Conservation (phyloP, 768 basidiomycete genomes). For the Lactifluus volemus region DNA sequence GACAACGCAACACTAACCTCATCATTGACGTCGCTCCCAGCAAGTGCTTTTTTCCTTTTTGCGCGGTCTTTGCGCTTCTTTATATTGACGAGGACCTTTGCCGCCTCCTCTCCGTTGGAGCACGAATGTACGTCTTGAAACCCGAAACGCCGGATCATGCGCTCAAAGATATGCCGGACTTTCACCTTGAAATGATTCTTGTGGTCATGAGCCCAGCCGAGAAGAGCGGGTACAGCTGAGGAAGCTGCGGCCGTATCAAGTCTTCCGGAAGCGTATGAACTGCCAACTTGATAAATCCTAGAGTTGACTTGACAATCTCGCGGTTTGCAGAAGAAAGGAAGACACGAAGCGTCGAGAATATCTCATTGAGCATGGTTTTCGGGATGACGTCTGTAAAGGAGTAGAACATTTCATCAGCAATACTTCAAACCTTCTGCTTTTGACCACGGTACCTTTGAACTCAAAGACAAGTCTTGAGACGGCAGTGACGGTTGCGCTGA, state of each 20-base stretch:
- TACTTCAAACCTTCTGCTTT: neutral
- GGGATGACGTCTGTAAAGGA: constrained; percentile 52
- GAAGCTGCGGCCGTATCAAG: constrained; percentile 68
- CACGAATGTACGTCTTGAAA: constrained; percentile 76
- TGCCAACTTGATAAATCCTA: constrained; percentile 91
- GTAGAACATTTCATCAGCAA: neutral
- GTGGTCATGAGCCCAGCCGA: constrained; percentile 94
- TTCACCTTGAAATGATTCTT: constrained; percentile 98
- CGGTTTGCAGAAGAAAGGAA: constrained; percentile 92
- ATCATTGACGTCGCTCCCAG: constrained; percentile 47
- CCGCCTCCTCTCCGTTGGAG: constrained; percentile 68
- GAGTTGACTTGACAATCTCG: constrained; percentile 93
- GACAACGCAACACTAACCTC: constrained; percentile 36
- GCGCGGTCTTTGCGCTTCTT: constrained; percentile 92
- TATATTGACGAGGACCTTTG: constrained; percentile 88
- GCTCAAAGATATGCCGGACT: constrained; percentile 94
- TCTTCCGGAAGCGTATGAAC: constrained; percentile 75
- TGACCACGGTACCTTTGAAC: constrained; percentile 64
- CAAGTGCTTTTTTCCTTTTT: constrained; percentile 71
- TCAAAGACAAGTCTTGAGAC: constrained; percentile 92
- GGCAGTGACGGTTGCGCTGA: constrained; percentile 92
- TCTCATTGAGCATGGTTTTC: constrained; percentile 65
- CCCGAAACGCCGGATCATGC: constrained; percentile 84
- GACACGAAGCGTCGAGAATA: constrained; percentile 78
- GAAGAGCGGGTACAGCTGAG: constrained; percentile 66